Base-by-base conservation (phyloP, 2,329 filamentous ascomycete genomes). In the Diaporthe caulivora region DNA sequence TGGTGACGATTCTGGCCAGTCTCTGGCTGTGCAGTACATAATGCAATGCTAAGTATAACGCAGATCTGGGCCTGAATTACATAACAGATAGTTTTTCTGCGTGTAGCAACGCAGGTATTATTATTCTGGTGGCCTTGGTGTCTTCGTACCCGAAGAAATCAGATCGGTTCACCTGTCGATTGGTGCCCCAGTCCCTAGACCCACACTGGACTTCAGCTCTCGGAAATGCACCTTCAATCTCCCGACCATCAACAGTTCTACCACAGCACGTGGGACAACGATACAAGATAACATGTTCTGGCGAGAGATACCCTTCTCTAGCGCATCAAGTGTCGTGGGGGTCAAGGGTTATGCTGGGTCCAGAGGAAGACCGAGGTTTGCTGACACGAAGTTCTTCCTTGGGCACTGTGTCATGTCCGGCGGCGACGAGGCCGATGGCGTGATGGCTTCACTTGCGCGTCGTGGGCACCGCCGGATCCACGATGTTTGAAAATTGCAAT, bases 341-440 rank as follows among this genome's bases (percentile, higher is more conserved):
- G 42, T 31, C 18, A 26, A n/a, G 29, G n/a, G 21, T 31, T 21
- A 2, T n/a, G 29, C 26, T 17, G n/a, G n/a, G 42, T 37, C 62
- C 29, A 49, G 42, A 17, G 7, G 44, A 9, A 17, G n/a, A 18
- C 17, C 18, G 18, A 31, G 21, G 34, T 26, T 9, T 60, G 4
- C 54, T 53, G 24, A 58, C n/a, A 37, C 21, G 44, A 9, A 49
- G 8, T 42, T 15, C 47, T 60, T 26, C 18, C 31, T 40, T 54
- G 24, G 68, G 42, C 37, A 10, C 60, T 31, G n/a, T 42, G 51
- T 13, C 37, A 57, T 26, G 13, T 51, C 44, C 18, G 29, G 17
- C 34, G 58, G 21, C 49, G 49, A 47, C 57, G 40, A 42, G 70
- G 51, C 26, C 64, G 70, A 74, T 74, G 73, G 73, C 73, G 73